Percentiles rank a stretch among this genome's conserved stretches.
Evolutionary conservation across 768 basidiomycete species (phyloP).

Genomic region (Mycena galericulata): DNA sequence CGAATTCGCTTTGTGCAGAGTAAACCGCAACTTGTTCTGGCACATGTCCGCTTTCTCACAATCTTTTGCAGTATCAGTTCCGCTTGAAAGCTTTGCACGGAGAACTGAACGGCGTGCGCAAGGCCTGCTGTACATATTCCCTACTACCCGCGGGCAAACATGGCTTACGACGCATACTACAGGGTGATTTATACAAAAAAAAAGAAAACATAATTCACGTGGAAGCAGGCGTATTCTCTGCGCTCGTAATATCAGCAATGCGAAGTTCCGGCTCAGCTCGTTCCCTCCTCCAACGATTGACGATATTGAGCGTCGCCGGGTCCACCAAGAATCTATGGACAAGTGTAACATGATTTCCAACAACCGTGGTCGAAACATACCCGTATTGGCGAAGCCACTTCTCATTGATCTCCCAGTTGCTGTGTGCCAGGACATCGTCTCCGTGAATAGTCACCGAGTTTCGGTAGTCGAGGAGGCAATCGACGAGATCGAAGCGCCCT

Average conservation of each 20-base stretch:
- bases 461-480: slow-evolving; percentile 82
- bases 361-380: slow-evolving; percentile 54
- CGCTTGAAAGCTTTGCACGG: slow-evolving; percentile 84
- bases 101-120: slow-evolving; percentile 88
- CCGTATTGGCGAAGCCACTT: slow-evolving; percentile 86
- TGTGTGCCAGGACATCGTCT: slow-evolving; percentile 90
- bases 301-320: slow-evolving; percentile 71
- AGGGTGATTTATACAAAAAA: slow-evolving; percentile 30
- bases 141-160: background rate
- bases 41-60: slow-evolving; percentile 1
- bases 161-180: slow-evolving; percentile 12
- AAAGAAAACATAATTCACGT: slow-evolving; percentile 23
- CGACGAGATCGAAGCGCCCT: slow-evolving; percentile 86
- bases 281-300: slow-evolving; percentile 91
- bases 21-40: slow-evolving; percentile 48
- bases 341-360: slow-evolving; percentile 15
- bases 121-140: slow-evolving; percentile 76
- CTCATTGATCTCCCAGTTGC: slow-evolving; percentile 91
- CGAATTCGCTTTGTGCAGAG: slow-evolving; percentile 89
- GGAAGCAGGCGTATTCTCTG: slow-evolving; percentile 46
- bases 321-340: slow-evolving; percentile 81
- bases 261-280: slow-evolving; percentile 81
- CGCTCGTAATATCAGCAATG: slow-evolving; percentile 62
- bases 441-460: slow-evolving; percentile 82
- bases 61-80: slow-evolving; percentile 83